Conservation (phyloP, 2,329 filamentous ascomycete species). For the Fusarium siculi region DNA sequence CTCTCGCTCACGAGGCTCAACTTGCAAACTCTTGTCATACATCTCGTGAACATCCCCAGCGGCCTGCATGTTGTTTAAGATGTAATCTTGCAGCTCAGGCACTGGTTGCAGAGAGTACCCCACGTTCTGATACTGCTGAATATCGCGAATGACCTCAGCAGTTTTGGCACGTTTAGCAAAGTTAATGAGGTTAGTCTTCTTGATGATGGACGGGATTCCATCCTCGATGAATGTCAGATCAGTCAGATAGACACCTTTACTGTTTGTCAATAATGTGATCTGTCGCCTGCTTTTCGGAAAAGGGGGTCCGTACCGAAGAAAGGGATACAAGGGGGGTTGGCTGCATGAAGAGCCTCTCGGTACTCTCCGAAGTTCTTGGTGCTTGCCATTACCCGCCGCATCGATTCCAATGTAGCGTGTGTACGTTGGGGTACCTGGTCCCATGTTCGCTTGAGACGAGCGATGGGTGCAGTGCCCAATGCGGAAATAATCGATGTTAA, state of each 20-base stretch:
- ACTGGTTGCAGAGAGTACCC: constrained; percentile 94
- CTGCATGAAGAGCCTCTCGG: constrained; percentile 88
- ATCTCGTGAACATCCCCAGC: constrained; percentile 98
- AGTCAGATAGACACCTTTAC: constrained; percentile 88
- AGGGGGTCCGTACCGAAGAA: constrained; percentile 80
- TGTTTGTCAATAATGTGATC: constrained; percentile 13
- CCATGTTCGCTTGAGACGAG: constrained; percentile 94
- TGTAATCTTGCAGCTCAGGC: constrained; percentile 94
- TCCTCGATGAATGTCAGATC: constrained; percentile 99
- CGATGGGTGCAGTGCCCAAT: constrained; percentile 92
- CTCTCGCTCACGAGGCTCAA: constrained; percentile 95
- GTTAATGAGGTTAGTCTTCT: constrained; percentile 97
- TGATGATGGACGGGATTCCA: constrained; percentile 94
- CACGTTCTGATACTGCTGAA: constrained; percentile 98
- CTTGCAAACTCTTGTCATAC: constrained; percentile 95
- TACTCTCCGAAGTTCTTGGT: constrained; percentile 99
- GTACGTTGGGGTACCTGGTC: constrained; percentile 90
- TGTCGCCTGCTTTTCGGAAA: not conserved
- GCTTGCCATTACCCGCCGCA: constrained; percentile 95
- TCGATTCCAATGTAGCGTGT: constrained; percentile 81
- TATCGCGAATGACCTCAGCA: constrained; percentile 96
- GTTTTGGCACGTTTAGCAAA: constrained; percentile 99
- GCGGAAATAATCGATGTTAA: constrained; percentile 98
- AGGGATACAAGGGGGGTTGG: constrained; percentile 96
- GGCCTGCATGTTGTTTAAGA: constrained; percentile 93